Evolutionary conservation across 768 basidiomycete genomes (phyloP).

Genomic region (Lactarius tabidus): DNA sequence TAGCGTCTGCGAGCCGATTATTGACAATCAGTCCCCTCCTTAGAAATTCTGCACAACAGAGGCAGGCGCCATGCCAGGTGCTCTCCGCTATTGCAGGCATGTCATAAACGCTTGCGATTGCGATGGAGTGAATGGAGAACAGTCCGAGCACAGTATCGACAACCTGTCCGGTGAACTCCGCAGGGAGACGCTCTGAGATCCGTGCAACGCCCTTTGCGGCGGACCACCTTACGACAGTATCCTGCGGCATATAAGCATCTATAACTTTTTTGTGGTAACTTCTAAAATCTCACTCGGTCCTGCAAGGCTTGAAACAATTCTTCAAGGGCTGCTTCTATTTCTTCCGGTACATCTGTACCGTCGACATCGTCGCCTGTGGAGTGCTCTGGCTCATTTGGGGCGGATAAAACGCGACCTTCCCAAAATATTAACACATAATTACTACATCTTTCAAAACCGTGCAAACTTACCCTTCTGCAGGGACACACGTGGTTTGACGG

Average conservation of each 20-base stretch:
- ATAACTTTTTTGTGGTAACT: slow-evolving; percentile 2
- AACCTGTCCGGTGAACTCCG: slow-evolving; percentile 74
- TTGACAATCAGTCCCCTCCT: slow-evolving; percentile 68
- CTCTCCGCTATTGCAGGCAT: slow-evolving; percentile 75
- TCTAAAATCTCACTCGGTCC: slow-evolving; percentile 60
- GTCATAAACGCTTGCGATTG: slow-evolving; percentile 61
- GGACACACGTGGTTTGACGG: slow-evolving; percentile 38
- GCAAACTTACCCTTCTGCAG: slow-evolving; percentile 41
- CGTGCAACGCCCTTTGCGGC: slow-evolving; percentile 90
- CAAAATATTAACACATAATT: slow-evolving; percentile 3
- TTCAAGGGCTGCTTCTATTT: slow-evolving; percentile 70
- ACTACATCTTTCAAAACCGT: background rate
- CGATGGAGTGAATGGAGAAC: slow-evolving; percentile 72
- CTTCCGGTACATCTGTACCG: slow-evolving; percentile 68
- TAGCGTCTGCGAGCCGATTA: slow-evolving; percentile 54
- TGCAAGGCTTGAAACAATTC: slow-evolving; percentile 68
- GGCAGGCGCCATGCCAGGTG: slow-evolving; percentile 92
- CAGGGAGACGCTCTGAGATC: slow-evolving; percentile 74
- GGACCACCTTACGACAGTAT: slow-evolving; percentile 93
- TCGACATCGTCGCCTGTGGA: slow-evolving; percentile 30
- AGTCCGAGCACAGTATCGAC: slow-evolving; percentile 70
- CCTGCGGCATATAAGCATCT: slow-evolving; percentile 45
- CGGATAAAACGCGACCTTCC: slow-evolving; percentile 4
- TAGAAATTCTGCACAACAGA: slow-evolving; percentile 91
- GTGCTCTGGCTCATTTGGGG: slow-evolving; percentile 23